These are phyloP conservation scores for Melampsora larici-populina DNA, from an alignment of 1,284 basidiomycete species.

Conservation along the genomic window DNA sequence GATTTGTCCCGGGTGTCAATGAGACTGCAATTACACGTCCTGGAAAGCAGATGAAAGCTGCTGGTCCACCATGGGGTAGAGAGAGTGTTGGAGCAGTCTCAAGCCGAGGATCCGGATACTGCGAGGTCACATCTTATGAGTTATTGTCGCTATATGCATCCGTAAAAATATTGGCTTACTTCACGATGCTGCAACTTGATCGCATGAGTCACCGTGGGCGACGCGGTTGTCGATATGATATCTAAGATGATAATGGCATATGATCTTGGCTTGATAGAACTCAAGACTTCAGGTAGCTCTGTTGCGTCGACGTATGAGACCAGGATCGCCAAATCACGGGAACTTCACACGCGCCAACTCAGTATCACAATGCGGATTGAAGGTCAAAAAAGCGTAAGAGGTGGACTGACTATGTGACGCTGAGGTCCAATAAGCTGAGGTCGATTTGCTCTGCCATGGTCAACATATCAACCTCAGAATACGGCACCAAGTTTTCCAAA, in stretches of 20 bases:
- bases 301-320: constrained; percentile 32
- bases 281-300: constrained; percentile 1
- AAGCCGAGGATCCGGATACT: constrained; percentile 48
- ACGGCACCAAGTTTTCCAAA: constrained; percentile 45
- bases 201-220: constrained; percentile 22
- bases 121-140: background rate
- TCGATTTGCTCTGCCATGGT: constrained; percentile 45
- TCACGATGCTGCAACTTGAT: too few species aligned
- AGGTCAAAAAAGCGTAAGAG: background rate
- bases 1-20: constrained; percentile 6
- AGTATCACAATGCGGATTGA: constrained; percentile 44
- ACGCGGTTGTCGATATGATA: constrained; percentile 24
- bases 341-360: too few species aligned
- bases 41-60: constrained; percentile 49
- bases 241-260: constrained; percentile 40
- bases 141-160: background rate
- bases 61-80: constrained; percentile 49
- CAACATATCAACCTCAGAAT: constrained; percentile 46
- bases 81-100: constrained; percentile 48
- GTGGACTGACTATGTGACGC: constrained; percentile 30
- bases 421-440: constrained; percentile 31
- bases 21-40: too few species aligned
- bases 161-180: background rate
- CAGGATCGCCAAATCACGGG: constrained; percentile 36
- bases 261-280: constrained; percentile 33